These are phyloP conservation scores for Zygosaccharomyces bailii DNA, from an alignment of 805 yeast genomes.

Conservation along the genomic window DNA sequence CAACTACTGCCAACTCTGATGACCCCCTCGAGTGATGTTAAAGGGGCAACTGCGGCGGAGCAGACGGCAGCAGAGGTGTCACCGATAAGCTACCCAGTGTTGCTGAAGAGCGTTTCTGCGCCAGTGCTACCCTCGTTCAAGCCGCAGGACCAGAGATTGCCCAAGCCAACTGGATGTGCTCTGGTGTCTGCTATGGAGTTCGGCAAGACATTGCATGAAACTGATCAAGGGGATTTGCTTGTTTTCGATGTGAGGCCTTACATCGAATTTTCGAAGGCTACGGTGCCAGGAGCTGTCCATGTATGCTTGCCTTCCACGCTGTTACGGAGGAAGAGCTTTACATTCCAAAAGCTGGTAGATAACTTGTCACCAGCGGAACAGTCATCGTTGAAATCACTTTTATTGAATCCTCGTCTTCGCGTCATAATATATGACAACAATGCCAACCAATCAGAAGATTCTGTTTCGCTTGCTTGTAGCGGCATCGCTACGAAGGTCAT, in stretches of 20 bases:
- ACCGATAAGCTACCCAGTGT: slow-evolving; percentile 9
- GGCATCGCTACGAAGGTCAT: slow-evolving; percentile 30
- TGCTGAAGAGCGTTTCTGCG: slow-evolving; percentile 15
- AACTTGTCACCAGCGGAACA: slow-evolving; percentile 54
- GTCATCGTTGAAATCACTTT: slow-evolving; percentile 7
- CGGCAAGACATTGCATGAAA: slow-evolving; percentile 13
- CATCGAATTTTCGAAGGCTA: slow-evolving; percentile 61
- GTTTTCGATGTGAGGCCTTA: slow-evolving; percentile 71
- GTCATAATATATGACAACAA: slow-evolving; percentile 30
- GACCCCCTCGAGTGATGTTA: slow-evolving; percentile 3
- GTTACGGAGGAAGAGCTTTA: slow-evolving; percentile 69
- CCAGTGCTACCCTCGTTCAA: slow-evolving; percentile 24
- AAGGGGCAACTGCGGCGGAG: background rate
- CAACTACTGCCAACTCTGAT: slow-evolving; percentile 3
- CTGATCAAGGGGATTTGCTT: slow-evolving; percentile 13
- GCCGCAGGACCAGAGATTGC: slow-evolving; percentile 26
- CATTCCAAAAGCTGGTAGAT: slow-evolving; percentile 56
- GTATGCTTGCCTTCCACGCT: slow-evolving; percentile 89
- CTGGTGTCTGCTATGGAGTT: slow-evolving; percentile 24
- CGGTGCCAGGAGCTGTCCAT: slow-evolving; percentile 60
- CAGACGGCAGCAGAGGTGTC: background rate
- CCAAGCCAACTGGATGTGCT: slow-evolving; percentile 23
- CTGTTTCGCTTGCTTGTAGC: slow-evolving; percentile 28
- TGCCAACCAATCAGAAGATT: slow-evolving; percentile 21
- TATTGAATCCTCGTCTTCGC: slow-evolving; percentile 16